These are phyloP conservation scores for Zygosaccharomyces sapae DNA, from an alignment of 1,139 yeast species.

Conservation along the genomic window DNA sequence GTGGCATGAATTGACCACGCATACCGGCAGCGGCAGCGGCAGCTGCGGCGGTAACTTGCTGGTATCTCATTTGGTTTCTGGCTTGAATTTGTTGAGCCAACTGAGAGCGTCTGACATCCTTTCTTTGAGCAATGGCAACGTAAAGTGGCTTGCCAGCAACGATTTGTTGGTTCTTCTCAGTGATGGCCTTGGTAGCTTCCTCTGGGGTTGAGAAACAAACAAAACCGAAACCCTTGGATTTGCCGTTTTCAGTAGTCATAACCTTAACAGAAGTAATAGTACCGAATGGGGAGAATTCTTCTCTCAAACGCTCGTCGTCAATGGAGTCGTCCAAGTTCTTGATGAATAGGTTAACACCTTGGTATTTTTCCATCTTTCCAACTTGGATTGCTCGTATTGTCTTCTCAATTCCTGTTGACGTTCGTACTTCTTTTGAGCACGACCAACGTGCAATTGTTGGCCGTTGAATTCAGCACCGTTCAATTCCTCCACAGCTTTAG, in stretches of 20 bases:
- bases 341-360: constrained; percentile 94
- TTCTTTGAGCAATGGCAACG: constrained; percentile 98
- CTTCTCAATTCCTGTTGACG: constrained; percentile 94
- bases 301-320: constrained; percentile 86
- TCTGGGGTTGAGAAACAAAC: constrained; percentile 98
- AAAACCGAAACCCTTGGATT: constrained; percentile 97
- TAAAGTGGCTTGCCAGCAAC: constrained; percentile 93
- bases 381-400: constrained; percentile 89
- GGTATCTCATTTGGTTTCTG: constrained; percentile 97
- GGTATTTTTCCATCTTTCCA: constrained; percentile 92
- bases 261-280: constrained; percentile 94
- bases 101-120: constrained; percentile 96
- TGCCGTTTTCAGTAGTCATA: constrained; percentile 91
- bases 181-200: constrained; percentile 97
- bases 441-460: constrained; percentile 88
- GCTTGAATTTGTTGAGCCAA: constrained; percentile 97
- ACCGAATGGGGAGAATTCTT: constrained; percentile 94
- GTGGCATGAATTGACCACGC: constrained; percentile 94
- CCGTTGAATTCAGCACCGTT: constrained; percentile 84
- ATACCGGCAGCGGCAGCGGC: constrained; percentile 51
- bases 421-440: constrained; percentile 99
- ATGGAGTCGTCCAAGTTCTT: constrained; percentile 93
- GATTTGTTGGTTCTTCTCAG: constrained; percentile 98
- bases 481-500: constrained; percentile 85
- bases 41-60: constrained; percentile 77